A percentile compares a stretch with the other conserved stretches of the same genome.
These are phyloP conservation scores for Colletotrichum trifolii DNA, from an alignment of 2,329 filamentous ascomycete genomes.

Conservation along the genomic window DNA sequence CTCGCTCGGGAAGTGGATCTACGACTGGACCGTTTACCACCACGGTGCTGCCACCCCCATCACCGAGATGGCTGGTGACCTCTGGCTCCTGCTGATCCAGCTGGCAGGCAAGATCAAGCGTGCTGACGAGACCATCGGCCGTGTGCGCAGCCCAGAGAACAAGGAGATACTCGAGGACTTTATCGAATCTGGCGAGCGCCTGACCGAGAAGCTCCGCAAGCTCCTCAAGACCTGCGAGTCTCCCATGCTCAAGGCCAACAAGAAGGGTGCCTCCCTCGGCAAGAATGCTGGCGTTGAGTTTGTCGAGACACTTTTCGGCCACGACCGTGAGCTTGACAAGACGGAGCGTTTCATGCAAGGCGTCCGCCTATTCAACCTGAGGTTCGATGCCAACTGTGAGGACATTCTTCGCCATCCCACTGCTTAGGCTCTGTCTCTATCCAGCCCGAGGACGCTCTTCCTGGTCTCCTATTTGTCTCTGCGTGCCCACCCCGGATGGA, in stretches of 20 bases:
- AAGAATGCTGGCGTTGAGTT: constrained; percentile 95
- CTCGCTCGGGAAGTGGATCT: constrained; percentile 98
- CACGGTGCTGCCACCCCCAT: constrained; percentile 85
- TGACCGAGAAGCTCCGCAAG: constrained; percentile 86
- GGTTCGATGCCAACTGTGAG: constrained; percentile 96
- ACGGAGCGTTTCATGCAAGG: constrained; percentile 94
- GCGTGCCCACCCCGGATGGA: constrained; percentile 15
- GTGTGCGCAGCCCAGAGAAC: constrained; percentile 78
- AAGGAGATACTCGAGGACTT: constrained; percentile 90
- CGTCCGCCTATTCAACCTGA: constrained; percentile 88
- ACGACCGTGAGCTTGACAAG: constrained; percentile 87
- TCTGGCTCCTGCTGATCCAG: constrained; percentile 96
- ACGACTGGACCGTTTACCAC: constrained; percentile 97
- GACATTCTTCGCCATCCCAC: constrained; percentile 78
- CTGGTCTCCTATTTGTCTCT: constrained; percentile 35
- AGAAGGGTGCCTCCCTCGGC: constrained; percentile 81
- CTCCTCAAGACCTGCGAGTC: constrained; percentile 92
- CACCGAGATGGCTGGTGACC: constrained; percentile 89
- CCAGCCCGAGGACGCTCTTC: constrained; percentile 13
- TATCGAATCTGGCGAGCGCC: constrained; percentile 85
- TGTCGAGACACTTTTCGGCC: constrained; percentile 93
- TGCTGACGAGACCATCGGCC: constrained; percentile 79
- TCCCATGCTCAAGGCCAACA: constrained; percentile 88
- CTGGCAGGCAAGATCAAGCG: constrained; percentile 94
- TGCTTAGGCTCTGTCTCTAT: constrained; percentile 51